phyloP scores from a whole-genome alignment of 805 yeast genomes.

The Ogataea thermomethanolica region DNA sequence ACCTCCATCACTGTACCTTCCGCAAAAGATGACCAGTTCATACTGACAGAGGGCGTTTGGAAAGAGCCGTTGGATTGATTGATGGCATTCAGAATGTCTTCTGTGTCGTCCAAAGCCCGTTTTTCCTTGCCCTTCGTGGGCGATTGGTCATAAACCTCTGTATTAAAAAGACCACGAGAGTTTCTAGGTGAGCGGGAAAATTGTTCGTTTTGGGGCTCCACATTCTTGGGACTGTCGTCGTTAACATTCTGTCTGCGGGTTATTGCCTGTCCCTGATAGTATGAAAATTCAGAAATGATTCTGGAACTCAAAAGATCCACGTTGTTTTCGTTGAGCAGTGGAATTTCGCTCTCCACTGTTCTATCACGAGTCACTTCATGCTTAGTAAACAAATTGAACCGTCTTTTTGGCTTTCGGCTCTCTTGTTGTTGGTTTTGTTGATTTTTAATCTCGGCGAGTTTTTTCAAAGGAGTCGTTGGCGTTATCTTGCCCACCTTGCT shows the following conservation, averaged over 20 bases:
- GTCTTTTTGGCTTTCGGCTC: not conserved
- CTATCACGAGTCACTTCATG: not conserved
- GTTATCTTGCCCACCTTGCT: slow-evolving; percentile 43
- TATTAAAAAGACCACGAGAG: slow-evolving; percentile 1
- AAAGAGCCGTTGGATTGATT: slow-evolving; percentile 27
- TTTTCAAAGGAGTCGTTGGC: slow-evolving; percentile 69
- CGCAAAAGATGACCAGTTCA: slow-evolving; percentile 36
- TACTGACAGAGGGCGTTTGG: slow-evolving; percentile 33
- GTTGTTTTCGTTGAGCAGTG: slow-evolving; percentile 28
- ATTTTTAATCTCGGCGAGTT: slow-evolving; percentile 38
- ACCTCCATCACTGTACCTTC: slow-evolving; percentile 13
- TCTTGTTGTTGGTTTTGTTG: not conserved
- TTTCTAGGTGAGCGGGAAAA: slow-evolving; percentile 18
- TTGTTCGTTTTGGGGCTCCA: slow-evolving; percentile 19
- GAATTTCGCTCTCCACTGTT: slow-evolving; percentile 1
- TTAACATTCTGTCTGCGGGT: slow-evolving; percentile 15
- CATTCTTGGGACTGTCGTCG: no score
- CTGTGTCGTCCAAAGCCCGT: slow-evolving; percentile 10
- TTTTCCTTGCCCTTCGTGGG: slow-evolving; percentile 20
- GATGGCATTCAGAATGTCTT: slow-evolving; percentile 17
- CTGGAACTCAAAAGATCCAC: slow-evolving; percentile 68
- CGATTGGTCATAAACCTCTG: slow-evolving; percentile 6
- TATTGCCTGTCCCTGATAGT: slow-evolving; percentile 25
- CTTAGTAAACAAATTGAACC: slow-evolving; percentile 5
- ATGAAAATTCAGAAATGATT: slow-evolving; percentile 54